These are phyloP conservation scores for Teratosphaeria gauchensis DNA, from an alignment of 2,329 filamentous ascomycete species.

Conservation along the genomic window DNA sequence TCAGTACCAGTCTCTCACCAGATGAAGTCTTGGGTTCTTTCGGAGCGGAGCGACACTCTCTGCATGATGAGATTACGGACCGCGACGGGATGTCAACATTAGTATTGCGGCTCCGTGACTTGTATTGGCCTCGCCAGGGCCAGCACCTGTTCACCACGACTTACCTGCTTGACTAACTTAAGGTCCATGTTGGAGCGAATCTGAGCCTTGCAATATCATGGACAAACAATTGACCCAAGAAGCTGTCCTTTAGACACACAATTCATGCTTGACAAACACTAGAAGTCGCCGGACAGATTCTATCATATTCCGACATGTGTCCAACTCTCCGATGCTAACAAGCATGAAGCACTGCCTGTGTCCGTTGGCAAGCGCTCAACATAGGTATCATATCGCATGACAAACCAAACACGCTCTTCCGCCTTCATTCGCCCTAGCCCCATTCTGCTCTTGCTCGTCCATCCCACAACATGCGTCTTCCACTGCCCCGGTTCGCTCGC, in stretches of 20 bases:
- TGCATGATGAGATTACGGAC: no score
- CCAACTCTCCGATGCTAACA: not conserved
- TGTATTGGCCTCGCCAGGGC: no score
- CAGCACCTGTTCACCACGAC: no score
- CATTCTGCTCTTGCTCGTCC: not conserved
- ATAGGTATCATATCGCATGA: not conserved
- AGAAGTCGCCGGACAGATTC: not conserved
- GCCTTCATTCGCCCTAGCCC: not conserved
- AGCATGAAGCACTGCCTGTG: not conserved
- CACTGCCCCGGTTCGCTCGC: not conserved
- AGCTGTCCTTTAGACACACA: not conserved
- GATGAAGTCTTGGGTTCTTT: not conserved
- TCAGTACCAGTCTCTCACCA: not conserved
- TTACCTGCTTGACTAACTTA: no score
- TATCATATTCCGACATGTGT: not conserved
- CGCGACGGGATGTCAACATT: no score
- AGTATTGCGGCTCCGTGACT: no score
- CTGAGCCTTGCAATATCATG: no score
- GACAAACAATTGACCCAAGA: not conserved
- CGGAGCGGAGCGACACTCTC: not conserved
- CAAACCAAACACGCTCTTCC: not conserved
- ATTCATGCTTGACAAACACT: not conserved
- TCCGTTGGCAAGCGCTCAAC: not conserved
- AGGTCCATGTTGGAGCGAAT: no score
- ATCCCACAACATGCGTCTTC: not conserved